Evolutionary conservation across 1,284 basidiomycete species (phyloP).

Genomic region (Leccinum pachyderme): DNA sequence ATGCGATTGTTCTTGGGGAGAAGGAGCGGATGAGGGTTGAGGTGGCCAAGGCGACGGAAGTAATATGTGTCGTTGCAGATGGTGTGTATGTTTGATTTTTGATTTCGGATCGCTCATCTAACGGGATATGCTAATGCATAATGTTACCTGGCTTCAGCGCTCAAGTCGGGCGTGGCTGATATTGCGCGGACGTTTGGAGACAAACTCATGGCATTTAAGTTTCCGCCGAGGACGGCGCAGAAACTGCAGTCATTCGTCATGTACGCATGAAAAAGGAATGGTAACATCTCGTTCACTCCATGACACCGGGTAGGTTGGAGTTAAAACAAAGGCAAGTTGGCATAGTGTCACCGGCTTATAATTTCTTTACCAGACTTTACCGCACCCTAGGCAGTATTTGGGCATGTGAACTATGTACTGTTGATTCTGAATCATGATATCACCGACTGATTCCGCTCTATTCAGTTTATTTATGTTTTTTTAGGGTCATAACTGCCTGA

Average conservation of each 20-base stretch:
- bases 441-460: too few relatives aligned
- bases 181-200: slow-evolving; percentile 75
- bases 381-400: too few relatives aligned
- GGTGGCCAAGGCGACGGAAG: slow-evolving; percentile 51
- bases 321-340: neutral
- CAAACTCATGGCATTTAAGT: slow-evolving; percentile 73
- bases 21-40: slow-evolving; percentile 41
- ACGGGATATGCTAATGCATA: slow-evolving; percentile 7
- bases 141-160: slow-evolving; percentile 40
- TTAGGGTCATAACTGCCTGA: too few relatives aligned
- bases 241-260: slow-evolving; percentile 74
- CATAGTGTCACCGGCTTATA: too few relatives aligned
- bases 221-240: slow-evolving; percentile 61
- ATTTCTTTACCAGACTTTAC: too few relatives aligned
- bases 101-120: neutral
- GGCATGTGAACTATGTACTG: too few relatives aligned
- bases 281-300: neutral
- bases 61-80: slow-evolving; percentile 53
- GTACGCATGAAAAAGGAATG: slow-evolving; percentile 35
- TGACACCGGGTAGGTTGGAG: neutral
- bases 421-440: too few relatives aligned
- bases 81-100: slow-evolving; percentile 39
- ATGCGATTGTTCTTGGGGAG: slow-evolving; percentile 25
- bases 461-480: too few relatives aligned
- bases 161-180: slow-evolving; percentile 65